Conservation (phyloP, 2,329 filamentous ascomycete species). For the Biscogniauxia sp. region DNA sequence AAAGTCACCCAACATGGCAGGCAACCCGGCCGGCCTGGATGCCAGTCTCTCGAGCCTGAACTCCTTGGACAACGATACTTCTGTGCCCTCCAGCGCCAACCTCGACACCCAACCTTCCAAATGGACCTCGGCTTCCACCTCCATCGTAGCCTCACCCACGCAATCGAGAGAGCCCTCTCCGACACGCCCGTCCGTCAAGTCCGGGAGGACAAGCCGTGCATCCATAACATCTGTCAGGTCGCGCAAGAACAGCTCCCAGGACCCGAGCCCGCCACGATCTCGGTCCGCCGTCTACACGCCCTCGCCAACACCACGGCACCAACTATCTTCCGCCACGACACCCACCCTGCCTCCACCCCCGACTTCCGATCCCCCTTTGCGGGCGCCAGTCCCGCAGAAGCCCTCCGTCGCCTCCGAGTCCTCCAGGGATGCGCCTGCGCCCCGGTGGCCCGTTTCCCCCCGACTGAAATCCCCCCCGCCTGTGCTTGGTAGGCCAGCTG, state of each 20-base stretch:
- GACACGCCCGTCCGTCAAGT: conserved; percentile 19
- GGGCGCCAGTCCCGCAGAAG: conserved; percentile 65
- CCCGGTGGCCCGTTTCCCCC: conserved; percentile 75
- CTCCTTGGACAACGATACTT: conserved; percentile 32
- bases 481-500: conserved; percentile 41
- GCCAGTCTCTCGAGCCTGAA: conserved; percentile 33
- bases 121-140: conserved; percentile 33
- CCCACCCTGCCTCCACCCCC: conserved; percentile 61
- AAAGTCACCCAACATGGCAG: conserved; percentile 26
- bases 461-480: conserved; percentile 76
- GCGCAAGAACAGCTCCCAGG: conserved; percentile 63
- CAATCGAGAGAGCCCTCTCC: conserved; percentile 33
- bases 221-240: conserved; percentile 45
- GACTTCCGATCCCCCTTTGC: conserved; percentile 56
- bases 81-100: conserved; percentile 31
- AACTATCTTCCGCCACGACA: conserved; percentile 63
- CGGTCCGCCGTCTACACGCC: conserved; percentile 56
- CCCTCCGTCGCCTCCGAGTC: conserved; percentile 46
- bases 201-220: conserved; percentile 25
- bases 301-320: conserved; percentile 60
- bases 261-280: conserved; percentile 60
- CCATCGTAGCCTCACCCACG: conserved; percentile 30
- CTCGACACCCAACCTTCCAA: conserved; percentile 32
- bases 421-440: conserved; percentile 55
- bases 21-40: conserved; percentile 29